Evolutionary conservation across 2,329 filamentous ascomycete genomes (phyloP).

Genomic region (Purpureocillium takamizusanense): DNA sequence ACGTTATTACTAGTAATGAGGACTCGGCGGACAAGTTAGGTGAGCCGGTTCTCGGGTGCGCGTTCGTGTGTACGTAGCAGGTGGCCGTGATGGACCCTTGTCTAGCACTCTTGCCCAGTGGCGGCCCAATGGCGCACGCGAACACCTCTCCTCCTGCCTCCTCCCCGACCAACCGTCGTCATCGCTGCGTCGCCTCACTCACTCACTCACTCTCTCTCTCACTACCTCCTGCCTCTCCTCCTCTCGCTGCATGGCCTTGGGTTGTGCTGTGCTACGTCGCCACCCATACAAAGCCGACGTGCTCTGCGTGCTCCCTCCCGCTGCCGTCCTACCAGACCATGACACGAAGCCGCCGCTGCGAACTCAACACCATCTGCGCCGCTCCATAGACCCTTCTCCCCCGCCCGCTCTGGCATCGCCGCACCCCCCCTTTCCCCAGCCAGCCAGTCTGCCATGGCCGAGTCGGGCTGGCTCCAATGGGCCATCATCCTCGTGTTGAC

Average conservation of each 20-base stretch:
- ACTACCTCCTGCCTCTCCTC: too few relatives aligned
- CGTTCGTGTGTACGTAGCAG: too few relatives aligned
- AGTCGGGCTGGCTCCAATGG: constrained; percentile 44
- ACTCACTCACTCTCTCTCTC: not conserved
- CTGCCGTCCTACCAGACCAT: constrained; percentile 1
- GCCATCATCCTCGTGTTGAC: constrained; percentile 48
- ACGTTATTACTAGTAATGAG: too few relatives aligned
- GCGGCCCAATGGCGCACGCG: constrained; percentile 5
- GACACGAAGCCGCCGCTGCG: constrained; percentile 3
- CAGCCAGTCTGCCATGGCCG: constrained; percentile 34
- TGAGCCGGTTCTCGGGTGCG: too few relatives aligned
- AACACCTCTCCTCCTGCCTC: not conserved
- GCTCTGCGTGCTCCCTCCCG: too few relatives aligned
- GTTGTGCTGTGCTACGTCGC: too few relatives aligned
- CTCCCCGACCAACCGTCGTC: not conserved
- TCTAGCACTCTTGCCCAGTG: not conserved
- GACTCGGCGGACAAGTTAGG: too few relatives aligned
- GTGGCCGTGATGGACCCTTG: too few relatives aligned
- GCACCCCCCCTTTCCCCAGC: constrained; percentile 7
- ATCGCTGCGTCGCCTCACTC: not conserved
- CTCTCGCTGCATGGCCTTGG: too few relatives aligned
- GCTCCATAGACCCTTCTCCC: not conserved
- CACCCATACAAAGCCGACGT: too few relatives aligned
- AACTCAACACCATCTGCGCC: not conserved
- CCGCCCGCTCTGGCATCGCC: constrained; percentile 4